A percentile compares a stretch with the other conserved stretches of the same genome.
Evolutionary conservation across 108 stramenopile genomes (phyloP).

Genomic region (Fistulifera solaris): DNA sequence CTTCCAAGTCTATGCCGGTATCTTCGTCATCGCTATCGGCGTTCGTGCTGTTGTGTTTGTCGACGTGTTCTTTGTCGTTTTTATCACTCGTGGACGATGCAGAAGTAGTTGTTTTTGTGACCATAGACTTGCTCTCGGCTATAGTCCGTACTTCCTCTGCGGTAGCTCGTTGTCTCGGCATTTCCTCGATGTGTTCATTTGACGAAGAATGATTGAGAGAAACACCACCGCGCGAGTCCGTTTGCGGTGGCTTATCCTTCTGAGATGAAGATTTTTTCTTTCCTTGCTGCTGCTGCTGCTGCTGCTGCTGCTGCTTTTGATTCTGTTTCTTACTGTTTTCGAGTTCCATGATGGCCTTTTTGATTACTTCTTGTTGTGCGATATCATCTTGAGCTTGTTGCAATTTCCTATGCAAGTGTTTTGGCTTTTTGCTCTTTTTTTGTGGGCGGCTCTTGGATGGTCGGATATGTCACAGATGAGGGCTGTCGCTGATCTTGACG

Average conservation of each 20-base stretch:
- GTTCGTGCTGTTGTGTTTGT: constrained; percentile 2
- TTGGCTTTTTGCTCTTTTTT: constrained; percentile 64
- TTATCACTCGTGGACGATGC: neutral
- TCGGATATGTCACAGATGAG: constrained; percentile 4
- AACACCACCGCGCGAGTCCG: too few species aligned
- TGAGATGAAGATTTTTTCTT: neutral
- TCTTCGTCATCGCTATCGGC: constrained; percentile 6
- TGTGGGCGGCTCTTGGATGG: constrained; percentile 3
- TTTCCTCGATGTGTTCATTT: too few species aligned
- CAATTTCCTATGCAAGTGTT: constrained; percentile 77
- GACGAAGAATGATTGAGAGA: neutral
- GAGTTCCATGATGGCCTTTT: constrained; percentile 27
- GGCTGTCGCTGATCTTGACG: constrained; percentile 41
- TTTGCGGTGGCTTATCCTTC: too few species aligned
- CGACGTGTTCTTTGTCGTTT: constrained; percentile 7
- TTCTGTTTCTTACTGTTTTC: constrained; percentile 27
- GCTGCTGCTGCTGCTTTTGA: neutral
- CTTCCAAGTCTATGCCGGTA: constrained; percentile 1
- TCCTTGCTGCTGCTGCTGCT: constrained; percentile 1
- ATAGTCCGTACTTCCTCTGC: neutral
- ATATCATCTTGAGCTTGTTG: constrained; percentile 31
- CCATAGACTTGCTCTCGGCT: neutral
- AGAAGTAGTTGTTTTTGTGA: neutral
- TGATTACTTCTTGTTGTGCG: constrained; percentile 10
- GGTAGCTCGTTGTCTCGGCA: neutral